phyloP scores from a whole-genome alignment of 176 grass and related monocot species.

The Juncus inflexus region DNA sequence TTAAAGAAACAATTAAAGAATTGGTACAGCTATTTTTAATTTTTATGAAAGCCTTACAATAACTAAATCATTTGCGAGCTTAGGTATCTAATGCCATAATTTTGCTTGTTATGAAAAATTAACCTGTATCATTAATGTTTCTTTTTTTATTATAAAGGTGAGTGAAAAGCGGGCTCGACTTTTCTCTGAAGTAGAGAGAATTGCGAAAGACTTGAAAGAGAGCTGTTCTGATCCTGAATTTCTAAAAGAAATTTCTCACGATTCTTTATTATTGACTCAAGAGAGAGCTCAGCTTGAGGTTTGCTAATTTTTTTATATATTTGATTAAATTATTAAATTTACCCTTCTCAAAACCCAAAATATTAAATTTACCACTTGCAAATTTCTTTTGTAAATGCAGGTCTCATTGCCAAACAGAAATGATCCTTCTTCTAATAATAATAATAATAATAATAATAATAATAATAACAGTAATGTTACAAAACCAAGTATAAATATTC shows the following conservation, averaged over 20 bases:
- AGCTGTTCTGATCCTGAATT: conserved; percentile 30
- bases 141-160: conserved; percentile 53
- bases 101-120: too few relatives aligned
- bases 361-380: neutral
- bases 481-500: conserved; percentile 22
- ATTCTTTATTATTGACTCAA: conserved; percentile 40
- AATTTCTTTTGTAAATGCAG: conserved; percentile 23
- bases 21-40: neutral
- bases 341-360: neutral
- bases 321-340: neutral
- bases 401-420: conserved; percentile 4
- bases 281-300: conserved; percentile 72
- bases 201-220: conserved; percentile 47
- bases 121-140: neutral
- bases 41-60: neutral
- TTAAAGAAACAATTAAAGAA: neutral
- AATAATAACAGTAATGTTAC: neutral
- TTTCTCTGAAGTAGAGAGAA: conserved; percentile 53
- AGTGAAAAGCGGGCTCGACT: conserved; percentile 42
- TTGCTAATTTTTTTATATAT: conserved; percentile 7
- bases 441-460: neutral
- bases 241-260: conserved; percentile 39
- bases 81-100: too few relatives aligned
- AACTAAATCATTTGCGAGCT: neutral
- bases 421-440: conserved; percentile 1